Percentiles rank a stretch among this genome's conserved stretches.
These are phyloP conservation scores for Plenodomus biglobosus DNA, from an alignment of 2,329 filamentous ascomycete genomes.

Conservation along the genomic window DNA sequence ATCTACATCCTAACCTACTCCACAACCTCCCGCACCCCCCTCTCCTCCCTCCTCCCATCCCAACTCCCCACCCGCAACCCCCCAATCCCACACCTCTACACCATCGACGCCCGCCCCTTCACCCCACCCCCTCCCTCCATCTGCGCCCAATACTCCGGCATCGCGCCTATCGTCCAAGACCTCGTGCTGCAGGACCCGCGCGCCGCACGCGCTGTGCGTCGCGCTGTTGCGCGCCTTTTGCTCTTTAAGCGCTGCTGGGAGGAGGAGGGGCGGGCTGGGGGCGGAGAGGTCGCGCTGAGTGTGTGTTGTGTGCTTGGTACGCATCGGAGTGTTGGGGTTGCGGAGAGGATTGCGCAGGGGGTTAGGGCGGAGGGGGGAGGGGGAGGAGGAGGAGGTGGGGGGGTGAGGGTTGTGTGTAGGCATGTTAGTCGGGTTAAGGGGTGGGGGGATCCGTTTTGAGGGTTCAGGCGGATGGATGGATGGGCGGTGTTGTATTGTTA, in stretches of 20 bases:
- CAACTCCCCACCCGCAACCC: constrained; percentile 14
- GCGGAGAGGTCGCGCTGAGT: constrained; percentile 17
- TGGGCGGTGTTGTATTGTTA: too few relatives aligned
- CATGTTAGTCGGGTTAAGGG: constrained; percentile 34
- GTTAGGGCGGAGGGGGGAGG: constrained; percentile 18
- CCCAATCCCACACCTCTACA: constrained; percentile 25
- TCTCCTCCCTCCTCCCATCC: constrained; percentile 10
- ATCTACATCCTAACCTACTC: constrained; percentile 30
- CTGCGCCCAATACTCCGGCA: constrained; percentile 26
- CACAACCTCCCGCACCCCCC: constrained; percentile 9
- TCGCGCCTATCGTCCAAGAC: constrained; percentile 23
- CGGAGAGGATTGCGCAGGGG: constrained; percentile 29
- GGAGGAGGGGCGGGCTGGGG: background rate
- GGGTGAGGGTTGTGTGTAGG: constrained; percentile 25
- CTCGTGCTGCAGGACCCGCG: constrained; percentile 19
- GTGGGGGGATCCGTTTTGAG: constrained; percentile 23
- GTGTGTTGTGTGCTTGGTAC: constrained; percentile 33
- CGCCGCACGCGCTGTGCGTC: constrained; percentile 15
- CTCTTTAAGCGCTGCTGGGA: constrained; percentile 4
- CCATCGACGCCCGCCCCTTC: constrained; percentile 23
- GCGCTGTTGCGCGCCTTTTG: constrained; percentile 16
- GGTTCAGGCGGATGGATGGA: background rate
- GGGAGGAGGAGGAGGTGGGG: constrained; percentile 7
- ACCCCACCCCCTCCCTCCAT: constrained; percentile 13
- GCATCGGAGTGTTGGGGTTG: constrained; percentile 37